These are phyloP conservation scores for Escovopsis weberi DNA, from an alignment of 2,329 filamentous ascomycete genomes.

Conservation along the genomic window DNA sequence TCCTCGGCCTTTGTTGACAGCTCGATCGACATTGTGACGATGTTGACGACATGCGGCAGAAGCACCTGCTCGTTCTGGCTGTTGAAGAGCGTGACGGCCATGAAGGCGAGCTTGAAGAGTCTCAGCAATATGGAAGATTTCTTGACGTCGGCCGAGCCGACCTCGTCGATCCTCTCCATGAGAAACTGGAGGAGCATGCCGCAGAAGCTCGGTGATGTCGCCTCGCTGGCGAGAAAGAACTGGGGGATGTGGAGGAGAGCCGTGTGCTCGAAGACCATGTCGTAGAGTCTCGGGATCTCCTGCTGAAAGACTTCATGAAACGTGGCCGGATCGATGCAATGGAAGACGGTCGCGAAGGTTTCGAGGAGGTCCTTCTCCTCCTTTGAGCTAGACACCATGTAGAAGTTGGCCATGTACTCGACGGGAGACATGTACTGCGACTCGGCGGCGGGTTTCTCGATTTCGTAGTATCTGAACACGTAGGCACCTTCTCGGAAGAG, in stretches of 20 bases:
- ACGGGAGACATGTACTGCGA: conserved; percentile 66
- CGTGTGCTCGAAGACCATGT: conserved; percentile 95
- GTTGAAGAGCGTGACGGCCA: conserved; percentile 96
- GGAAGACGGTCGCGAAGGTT: conserved; percentile 95
- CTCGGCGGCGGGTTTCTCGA: conserved; percentile 63
- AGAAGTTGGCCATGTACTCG: conserved; percentile 87
- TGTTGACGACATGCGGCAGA: conserved; percentile 88
- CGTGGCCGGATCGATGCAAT: conserved; percentile 93
- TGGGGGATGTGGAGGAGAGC: conserved; percentile 89
- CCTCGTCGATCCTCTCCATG: conserved; percentile 92
- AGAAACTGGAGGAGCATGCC: conserved; percentile 96
- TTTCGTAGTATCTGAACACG: conserved; percentile 93
- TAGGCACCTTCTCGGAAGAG: conserved; percentile 92
- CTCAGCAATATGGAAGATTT: conserved; percentile 86
- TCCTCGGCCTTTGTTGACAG: conserved; percentile 90
- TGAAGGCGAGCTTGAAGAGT: conserved; percentile 96
- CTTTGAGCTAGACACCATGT: conserved; percentile 84
- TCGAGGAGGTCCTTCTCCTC: conserved; percentile 97
- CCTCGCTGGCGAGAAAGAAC: conserved; percentile 97
- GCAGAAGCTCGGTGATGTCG: conserved; percentile 92
- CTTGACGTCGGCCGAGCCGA: conserved; percentile 80
- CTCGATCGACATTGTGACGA: conserved; percentile 94
- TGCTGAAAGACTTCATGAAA: conserved; percentile 98
- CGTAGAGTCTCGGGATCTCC: conserved; percentile 90
- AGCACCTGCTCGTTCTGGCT: conserved; percentile 91